Evolutionary conservation across 768 basidiomycete species (phyloP), one percentile per base, ranked within the genome.

Genomic region (Termitomyces sp.): DNA sequence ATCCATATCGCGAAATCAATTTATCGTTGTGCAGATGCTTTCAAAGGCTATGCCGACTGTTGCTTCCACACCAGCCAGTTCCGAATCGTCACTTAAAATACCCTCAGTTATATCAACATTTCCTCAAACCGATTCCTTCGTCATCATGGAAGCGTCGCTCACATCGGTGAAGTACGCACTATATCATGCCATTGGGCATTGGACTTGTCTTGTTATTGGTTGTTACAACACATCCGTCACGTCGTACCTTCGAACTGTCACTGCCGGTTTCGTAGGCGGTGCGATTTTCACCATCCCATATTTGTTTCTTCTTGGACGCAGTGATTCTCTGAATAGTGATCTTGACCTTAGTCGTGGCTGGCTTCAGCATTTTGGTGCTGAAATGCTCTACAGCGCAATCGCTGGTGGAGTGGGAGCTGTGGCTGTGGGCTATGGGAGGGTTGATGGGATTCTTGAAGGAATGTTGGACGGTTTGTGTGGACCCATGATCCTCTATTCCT

Each of bases 91-190:
- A 11, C 29, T 10, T 5, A 34, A n/a, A 31, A 43, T 56, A 31
- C 32, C 52, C 20, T 29, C 25, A 15, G 6, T 31, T 29, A 15
- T 25, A 11, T 29, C 52, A 7, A 42, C 36, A 32, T 32, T 57
- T 56, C 20, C 56, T 36, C 48, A 54, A n/a, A 58, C 31, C 5
- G 65, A 68, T 53, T 56, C 61, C 17, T 52, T 63, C 25, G 59
- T 49, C 52, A 48, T 68, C 48, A n/a, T 66, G 34, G 65, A 68
- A 56, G 59, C 61, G 45, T 64, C 60, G 8, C 59, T 68, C 59
- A 66, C 65, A 46, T 66, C 67, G 2, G 63, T 68, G 43, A 68
- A 68, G 31, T 68, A 66, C 51, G 67, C 67, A 10, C 55, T 63
- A 40, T 68, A 68, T 57, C 67, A 68, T 32, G 55, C 47, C 25